These are phyloP conservation scores for Salmacisia buchloeana DNA, from an alignment of 1,284 basidiomycete species.

Conservation along the genomic window DNA sequence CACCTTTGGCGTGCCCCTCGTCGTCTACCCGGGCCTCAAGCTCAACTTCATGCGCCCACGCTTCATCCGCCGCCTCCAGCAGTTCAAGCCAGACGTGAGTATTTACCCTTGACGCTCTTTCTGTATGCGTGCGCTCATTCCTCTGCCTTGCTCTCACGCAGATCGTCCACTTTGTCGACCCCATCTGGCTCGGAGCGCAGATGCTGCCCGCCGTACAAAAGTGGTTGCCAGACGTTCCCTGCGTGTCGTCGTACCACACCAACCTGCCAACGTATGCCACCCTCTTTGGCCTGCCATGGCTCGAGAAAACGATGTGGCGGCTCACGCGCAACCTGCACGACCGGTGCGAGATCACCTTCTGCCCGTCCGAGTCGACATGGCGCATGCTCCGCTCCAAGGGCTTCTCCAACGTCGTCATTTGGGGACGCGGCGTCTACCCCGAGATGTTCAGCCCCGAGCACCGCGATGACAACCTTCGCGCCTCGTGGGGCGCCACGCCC, in stretches of 20 bases:
- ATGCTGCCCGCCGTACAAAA: slow-evolving; percentile 49
- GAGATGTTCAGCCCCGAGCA: slow-evolving; percentile 49
- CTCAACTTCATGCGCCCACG: slow-evolving; percentile 60
- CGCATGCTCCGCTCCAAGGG: slow-evolving; percentile 55
- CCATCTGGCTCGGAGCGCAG: slow-evolving; percentile 58
- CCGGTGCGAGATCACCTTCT: slow-evolving; percentile 55
- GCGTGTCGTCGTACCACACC: slow-evolving; percentile 59
- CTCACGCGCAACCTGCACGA: slow-evolving; percentile 41
- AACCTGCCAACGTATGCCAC: slow-evolving; percentile 59
- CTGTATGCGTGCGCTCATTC: neutral
- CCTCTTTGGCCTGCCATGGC: slow-evolving; percentile 57
- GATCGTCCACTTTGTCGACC: slow-evolving; percentile 52
- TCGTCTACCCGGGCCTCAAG: slow-evolving; percentile 59
- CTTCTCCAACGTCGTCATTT: slow-evolving; percentile 56
- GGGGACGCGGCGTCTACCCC: slow-evolving; percentile 53
- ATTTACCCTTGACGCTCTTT: neutral
- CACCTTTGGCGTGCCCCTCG: slow-evolving; percentile 58
- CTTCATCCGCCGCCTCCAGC: slow-evolving; percentile 54
- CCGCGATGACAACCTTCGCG: slow-evolving; percentile 53
- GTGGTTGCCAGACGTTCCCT: slow-evolving; percentile 53
- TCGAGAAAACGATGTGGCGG: slow-evolving; percentile 54
- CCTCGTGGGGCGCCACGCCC: slow-evolving; percentile 53
- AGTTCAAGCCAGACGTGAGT: slow-evolving; percentile 57
- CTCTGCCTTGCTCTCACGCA: neutral
- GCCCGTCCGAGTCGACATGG: slow-evolving; percentile 57